Evolutionary conservation across 2,329 filamentous ascomycete genomes (phyloP).

Genomic region (Pyrenochaeta sp.): DNA sequence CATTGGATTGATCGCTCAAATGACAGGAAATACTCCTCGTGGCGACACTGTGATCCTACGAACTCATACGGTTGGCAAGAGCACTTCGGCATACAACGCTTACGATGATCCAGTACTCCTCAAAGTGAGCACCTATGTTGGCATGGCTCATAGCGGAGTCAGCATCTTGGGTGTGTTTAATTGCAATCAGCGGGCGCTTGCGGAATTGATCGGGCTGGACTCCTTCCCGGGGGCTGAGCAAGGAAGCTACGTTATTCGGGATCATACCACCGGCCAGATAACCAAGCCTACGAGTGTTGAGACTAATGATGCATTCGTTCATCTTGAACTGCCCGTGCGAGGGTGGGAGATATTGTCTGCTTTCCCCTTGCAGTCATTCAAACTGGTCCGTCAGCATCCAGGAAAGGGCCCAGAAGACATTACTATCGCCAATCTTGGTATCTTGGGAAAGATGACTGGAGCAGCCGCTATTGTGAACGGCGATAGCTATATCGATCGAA

Average conservation of each 20-base stretch:
- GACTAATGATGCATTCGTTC: slow-evolving; percentile 62
- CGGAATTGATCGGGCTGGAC: slow-evolving; percentile 74
- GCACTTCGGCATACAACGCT: slow-evolving; percentile 75
- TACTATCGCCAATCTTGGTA: slow-evolving; percentile 74
- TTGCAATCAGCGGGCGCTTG: slow-evolving; percentile 67
- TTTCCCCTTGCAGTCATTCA: slow-evolving; percentile 70
- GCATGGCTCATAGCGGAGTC: slow-evolving; percentile 71
- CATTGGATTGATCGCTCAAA: slow-evolving; percentile 76
- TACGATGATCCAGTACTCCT: slow-evolving; percentile 79
- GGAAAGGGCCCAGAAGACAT: slow-evolving; percentile 51
- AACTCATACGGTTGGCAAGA: slow-evolving; percentile 77
- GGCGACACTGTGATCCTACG: slow-evolving; percentile 83
- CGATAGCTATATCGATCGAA: slow-evolving; percentile 64
- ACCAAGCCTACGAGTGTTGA: slow-evolving; percentile 61
- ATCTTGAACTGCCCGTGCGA: slow-evolving; percentile 68
- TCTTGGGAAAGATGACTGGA: slow-evolving; percentile 90
- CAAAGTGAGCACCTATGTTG: slow-evolving; percentile 81
- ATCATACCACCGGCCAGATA: slow-evolving; percentile 73
- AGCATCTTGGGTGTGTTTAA: slow-evolving; percentile 89
- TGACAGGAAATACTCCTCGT: slow-evolving; percentile 76
- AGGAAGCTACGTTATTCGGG: slow-evolving; percentile 74
- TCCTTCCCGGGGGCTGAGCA: slow-evolving; percentile 75
- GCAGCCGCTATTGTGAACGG: slow-evolving; percentile 76
- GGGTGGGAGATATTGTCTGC: slow-evolving; percentile 86
- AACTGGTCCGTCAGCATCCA: slow-evolving; percentile 49